These are phyloP conservation scores for Cupressus sempervirens DNA, from an alignment of 75 land plant species.

Conservation along the genomic window DNA sequence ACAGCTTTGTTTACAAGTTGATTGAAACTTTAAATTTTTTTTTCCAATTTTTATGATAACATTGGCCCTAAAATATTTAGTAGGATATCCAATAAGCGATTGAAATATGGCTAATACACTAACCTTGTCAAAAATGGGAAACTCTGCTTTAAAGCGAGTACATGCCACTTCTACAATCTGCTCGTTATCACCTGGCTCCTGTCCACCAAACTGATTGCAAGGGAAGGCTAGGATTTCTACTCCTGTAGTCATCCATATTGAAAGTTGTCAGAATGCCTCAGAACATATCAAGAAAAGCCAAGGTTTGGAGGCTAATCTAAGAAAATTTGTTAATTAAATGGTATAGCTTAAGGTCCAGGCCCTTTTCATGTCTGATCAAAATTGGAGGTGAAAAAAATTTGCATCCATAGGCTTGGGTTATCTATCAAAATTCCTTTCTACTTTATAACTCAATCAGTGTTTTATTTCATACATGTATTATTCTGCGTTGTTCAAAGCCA, in stretches of 20 bases:
- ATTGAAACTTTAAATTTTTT: neutral
- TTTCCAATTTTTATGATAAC: neutral
- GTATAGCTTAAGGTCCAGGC: too few relatives aligned
- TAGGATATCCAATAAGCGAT: neutral
- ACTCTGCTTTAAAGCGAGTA: constrained; percentile 87
- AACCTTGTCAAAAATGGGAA: constrained; percentile 85
- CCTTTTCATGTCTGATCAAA: too few relatives aligned
- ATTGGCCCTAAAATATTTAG: neutral
- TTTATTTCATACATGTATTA: neutral
- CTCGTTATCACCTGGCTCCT: constrained; percentile 85
- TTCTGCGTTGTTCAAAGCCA: neutral
- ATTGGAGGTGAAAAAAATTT: neutral
- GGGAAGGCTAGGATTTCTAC: constrained; percentile 84
- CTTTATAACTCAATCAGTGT: neutral
- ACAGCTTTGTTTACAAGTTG: neutral
- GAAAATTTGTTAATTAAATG: neutral
- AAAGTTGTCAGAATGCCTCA: neutral
- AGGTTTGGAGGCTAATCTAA: neutral
- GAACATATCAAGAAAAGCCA: neutral
- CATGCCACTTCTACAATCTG: constrained; percentile 73
- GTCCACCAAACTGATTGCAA: constrained; percentile 85
- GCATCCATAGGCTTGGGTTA: neutral
- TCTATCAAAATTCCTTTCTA: neutral
- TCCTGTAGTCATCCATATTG: constrained; percentile 22
- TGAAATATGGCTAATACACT: neutral